These are phyloP conservation scores for Colletotrichum zoysiae DNA, from an alignment of 2,329 filamentous ascomycete species.

Conservation along the genomic window DNA sequence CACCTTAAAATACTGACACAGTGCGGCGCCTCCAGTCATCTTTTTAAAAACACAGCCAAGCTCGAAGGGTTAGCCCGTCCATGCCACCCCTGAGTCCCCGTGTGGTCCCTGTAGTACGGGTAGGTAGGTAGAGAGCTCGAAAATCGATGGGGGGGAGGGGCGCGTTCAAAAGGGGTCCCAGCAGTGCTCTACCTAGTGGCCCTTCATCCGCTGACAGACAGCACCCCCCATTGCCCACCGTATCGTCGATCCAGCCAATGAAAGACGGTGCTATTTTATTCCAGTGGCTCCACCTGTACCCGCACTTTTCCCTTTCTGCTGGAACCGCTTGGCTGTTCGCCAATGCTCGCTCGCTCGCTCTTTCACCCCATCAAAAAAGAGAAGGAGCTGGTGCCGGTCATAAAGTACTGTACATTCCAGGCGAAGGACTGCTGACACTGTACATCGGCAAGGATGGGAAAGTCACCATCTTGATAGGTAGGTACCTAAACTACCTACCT, in stretches of 20 bases:
- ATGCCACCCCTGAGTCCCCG: background rate
- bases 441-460: constrained; percentile 25
- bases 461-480: background rate
- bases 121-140: background rate
- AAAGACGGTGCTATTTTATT: background rate
- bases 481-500: too few species aligned
- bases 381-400: background rate
- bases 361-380: background rate
- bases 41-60: constrained; percentile 6
- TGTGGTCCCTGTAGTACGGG: background rate
- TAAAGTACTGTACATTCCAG: background rate
- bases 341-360: background rate
- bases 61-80: background rate
- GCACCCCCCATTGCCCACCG: constrained; percentile 9
- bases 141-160: background rate
- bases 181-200: background rate
- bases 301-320: background rate
- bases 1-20: constrained; percentile 30
- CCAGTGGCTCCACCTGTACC: background rate
- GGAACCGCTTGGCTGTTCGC: constrained; percentile 6
- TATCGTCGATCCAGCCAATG: constrained; percentile 9
- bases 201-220: background rate
- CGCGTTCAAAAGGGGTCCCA: background rate
- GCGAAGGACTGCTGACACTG: constrained; percentile 11
- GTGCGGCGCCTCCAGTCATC: constrained; percentile 11